Evolutionary conservation across 805 yeast species (phyloP).

Genomic region (Debaryomyces prosopidis): DNA sequence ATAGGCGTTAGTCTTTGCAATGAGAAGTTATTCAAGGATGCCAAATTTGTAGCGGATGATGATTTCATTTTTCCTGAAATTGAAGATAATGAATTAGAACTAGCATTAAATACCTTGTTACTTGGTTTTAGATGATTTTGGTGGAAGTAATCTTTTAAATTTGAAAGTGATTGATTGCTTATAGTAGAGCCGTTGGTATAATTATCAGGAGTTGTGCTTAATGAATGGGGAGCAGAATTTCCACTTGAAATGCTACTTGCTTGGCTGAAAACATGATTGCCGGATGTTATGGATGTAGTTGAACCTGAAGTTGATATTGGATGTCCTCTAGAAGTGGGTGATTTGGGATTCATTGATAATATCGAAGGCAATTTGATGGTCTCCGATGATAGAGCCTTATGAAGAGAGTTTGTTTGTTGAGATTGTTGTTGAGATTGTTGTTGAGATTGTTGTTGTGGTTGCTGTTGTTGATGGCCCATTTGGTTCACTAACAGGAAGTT

Average conservation of each 20-base stretch:
- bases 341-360: slow-evolving; percentile 1
- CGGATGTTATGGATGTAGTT: slow-evolving; percentile 24
- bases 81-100: slow-evolving; percentile 17
- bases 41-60: slow-evolving; percentile 10
- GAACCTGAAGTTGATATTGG: slow-evolving; percentile 26
- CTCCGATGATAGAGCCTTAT: slow-evolving; percentile 16
- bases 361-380: slow-evolving; percentile 11
- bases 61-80: slow-evolving; percentile 23
- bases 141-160: slow-evolving; percentile 35
- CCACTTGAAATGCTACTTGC: slow-evolving; percentile 18
- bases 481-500: slow-evolving; percentile 6
- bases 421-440: slow-evolving; percentile 1
- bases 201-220: slow-evolving; percentile 37
- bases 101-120: slow-evolving; percentile 14
- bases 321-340: slow-evolving; percentile 3
- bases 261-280: slow-evolving; percentile 25
- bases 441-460: slow-evolving; percentile 2
- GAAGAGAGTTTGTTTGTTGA: background rate
- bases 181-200: slow-evolving; percentile 4
- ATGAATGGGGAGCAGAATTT: slow-evolving; percentile 16
- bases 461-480: slow-evolving; percentile 5
- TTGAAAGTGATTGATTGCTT: slow-evolving; percentile 22
- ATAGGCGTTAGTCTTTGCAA: slow-evolving; percentile 47
- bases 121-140: slow-evolving; percentile 14
- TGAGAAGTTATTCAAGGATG: slow-evolving; percentile 22